phyloP scores from a whole-genome alignment of 2,329 filamentous ascomycete genomes.

The Chalara sp. region DNA sequence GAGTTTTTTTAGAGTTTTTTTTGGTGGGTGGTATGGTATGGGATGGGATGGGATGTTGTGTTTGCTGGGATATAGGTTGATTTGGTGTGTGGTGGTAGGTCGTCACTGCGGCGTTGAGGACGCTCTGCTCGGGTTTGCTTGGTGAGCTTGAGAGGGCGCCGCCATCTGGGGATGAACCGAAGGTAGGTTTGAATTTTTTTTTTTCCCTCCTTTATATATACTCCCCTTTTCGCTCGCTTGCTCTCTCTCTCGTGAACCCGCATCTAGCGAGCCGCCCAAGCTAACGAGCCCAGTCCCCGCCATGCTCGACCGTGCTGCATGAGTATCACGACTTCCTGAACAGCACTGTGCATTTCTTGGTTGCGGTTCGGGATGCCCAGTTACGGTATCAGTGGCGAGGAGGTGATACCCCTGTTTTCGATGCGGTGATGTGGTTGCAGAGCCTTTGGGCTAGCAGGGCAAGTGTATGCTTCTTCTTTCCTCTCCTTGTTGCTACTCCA shows the following conservation, averaged over 20 bases:
- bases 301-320: conserved; percentile 10
- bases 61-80: neutral
- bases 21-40: neutral
- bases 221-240: neutral
- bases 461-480: conserved; percentile 14
- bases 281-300: neutral
- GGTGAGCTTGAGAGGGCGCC: conserved; percentile 20
- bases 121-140: conserved; percentile 17
- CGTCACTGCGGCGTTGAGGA: conserved; percentile 15
- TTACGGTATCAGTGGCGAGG: no score
- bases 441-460: conserved; percentile 26
- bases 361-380: conserved; percentile 8
- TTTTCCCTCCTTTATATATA: neutral
- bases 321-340: conserved; percentile 23
- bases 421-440: conserved; percentile 23
- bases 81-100: conserved; percentile 8
- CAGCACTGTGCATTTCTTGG: conserved; percentile 21
- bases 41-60: neutral
- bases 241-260: no score
- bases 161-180: neutral
- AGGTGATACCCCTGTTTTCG: conserved; percentile 9
- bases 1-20: conserved; percentile 6
- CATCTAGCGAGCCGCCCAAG: neutral
- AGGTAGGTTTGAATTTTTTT: neutral
- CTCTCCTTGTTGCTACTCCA: neutral